Base-by-base conservation (phyloP, 2,329 filamentous ascomycete species). In the Juglanconis sp. region DNA sequence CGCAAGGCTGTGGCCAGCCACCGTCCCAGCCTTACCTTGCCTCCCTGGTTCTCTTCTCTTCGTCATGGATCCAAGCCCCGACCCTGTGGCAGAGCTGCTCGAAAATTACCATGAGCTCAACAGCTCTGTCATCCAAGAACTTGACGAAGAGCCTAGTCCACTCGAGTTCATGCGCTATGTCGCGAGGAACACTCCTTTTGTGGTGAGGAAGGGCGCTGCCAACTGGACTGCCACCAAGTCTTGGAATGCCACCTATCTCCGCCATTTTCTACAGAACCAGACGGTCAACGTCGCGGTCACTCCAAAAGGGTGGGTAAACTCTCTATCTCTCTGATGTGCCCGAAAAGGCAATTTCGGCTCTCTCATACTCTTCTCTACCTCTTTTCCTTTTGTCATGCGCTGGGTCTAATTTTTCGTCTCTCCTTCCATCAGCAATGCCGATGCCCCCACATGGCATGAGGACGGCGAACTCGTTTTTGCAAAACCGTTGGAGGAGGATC, bases 101-200 rank as follows among this genome's bases (percentile, higher is more conserved):
- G 80, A 77, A 10, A 84, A 80, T n/a, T 93, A 90, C 73, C 84
- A 89, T 68, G 89, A 92, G 65, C 82, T 93, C 57, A 94, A 94
- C 69, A 73, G 79, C 59, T 71, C 76, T 30, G 67, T 68, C 15
- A 78, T 92, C 59, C 82, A 89, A 50, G 85, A 87, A 66, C 79
- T 92, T 3, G 48, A 77, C 13, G 77, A 83, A 47, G 84, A 88
- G 53, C 91, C 91, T 4, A 90, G 87, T 34, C 83, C 91, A 0
- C 81, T 95, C 5, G 88, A 93, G 69, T 94, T 94, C 70, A 89
- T 92, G 86, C 84, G 89, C 68, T 88, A 86, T 72, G 89, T 93
- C 24, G 81, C 88, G 15, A 81, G 78, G 40, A 95, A 94, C 70
- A 82, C 85, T 1, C 91, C 91, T 0, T 93, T 94, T 66, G 83